Conservation (phyloP, 2,329 filamentous ascomycete genomes). For the Fusarium austroafricanum region DNA sequence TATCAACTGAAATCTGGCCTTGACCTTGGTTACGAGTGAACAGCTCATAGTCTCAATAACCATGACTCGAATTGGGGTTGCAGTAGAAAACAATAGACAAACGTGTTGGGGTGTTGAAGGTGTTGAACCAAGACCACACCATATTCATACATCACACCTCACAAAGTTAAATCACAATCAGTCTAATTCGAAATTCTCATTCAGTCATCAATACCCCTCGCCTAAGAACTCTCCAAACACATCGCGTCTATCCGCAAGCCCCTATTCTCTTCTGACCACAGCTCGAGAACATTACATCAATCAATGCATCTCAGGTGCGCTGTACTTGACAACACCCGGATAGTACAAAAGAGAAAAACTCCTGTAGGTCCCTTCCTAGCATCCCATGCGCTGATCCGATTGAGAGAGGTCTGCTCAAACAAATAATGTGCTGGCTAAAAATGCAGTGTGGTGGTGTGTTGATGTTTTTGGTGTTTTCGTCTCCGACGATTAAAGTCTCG, state of each 20-base stretch:
- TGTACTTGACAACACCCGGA: constrained; percentile 20
- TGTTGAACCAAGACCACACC: too few relatives aligned
- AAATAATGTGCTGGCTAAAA: constrained; percentile 28
- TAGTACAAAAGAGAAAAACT: constrained; percentile 38
- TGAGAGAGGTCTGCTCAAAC: constrained; percentile 26
- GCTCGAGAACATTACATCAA: constrained; percentile 40
- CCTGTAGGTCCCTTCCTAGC: constrained; percentile 32
- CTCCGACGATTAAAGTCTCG: constrained; percentile 8
- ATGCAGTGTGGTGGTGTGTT: constrained; percentile 22
- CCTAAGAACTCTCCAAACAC: constrained; percentile 35
- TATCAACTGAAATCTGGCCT: constrained; percentile 28
- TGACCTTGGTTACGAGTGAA: background rate
- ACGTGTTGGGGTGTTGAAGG: too few relatives aligned
- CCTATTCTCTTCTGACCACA: constrained; percentile 28
- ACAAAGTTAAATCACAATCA: background rate
- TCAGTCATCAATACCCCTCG: constrained; percentile 44
- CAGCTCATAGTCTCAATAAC: background rate
- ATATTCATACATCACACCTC: background rate
- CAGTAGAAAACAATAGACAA: too few relatives aligned
- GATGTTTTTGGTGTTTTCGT: constrained; percentile 31
- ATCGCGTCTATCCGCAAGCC: constrained; percentile 38
- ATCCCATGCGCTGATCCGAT: constrained; percentile 33
- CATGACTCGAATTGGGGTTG: background rate
- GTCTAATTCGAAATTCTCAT: constrained; percentile 43
- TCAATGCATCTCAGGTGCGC: constrained; percentile 15